Evolutionary conservation across 1,284 basidiomycete genomes (phyloP).

Genomic region (Ustilago tritici): DNA sequence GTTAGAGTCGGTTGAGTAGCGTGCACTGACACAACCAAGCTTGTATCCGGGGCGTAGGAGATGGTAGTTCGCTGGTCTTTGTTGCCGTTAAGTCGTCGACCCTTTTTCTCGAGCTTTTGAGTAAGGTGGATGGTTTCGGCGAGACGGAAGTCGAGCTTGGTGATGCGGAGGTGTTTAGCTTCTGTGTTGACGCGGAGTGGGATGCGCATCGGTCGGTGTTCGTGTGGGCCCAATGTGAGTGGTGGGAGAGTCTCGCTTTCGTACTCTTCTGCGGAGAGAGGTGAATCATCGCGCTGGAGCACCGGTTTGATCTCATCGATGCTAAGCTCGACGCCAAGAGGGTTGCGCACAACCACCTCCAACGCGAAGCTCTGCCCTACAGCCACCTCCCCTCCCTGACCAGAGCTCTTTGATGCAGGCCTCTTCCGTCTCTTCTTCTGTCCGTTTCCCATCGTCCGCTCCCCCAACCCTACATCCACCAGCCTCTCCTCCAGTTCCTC

Average conservation of each 20-base stretch:
- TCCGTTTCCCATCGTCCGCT: constrained; percentile 17
- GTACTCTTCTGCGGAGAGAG: constrained; percentile 21
- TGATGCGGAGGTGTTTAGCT: constrained; percentile 55
- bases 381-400: constrained; percentile 39
- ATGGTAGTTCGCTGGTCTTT: constrained; percentile 70
- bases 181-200: constrained; percentile 20
- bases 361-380: constrained; percentile 69
- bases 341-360: constrained; percentile 71
- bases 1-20: constrained; percentile 29
- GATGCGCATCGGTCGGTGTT: constrained; percentile 17
- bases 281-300: constrained; percentile 1
- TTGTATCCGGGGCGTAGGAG: constrained; percentile 71
- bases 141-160: constrained; percentile 70
- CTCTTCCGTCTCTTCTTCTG: constrained; percentile 21
- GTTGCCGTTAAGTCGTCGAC: constrained; percentile 70
- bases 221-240: constrained; percentile 14
- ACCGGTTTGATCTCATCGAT: constrained; percentile 23
- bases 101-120: constrained; percentile 70
- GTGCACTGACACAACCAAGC: constrained; percentile 69
- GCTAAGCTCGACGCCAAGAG: constrained; percentile 63
- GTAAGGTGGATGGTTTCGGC: constrained; percentile 70
- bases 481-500: constrained; percentile 31
- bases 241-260: constrained; percentile 59
- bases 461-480: constrained; percentile 21
- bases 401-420: constrained; percentile 22